phyloP scores from a whole-genome alignment of 495 filamentous ascomycete genomes.

The Lepraria neglecta region DNA sequence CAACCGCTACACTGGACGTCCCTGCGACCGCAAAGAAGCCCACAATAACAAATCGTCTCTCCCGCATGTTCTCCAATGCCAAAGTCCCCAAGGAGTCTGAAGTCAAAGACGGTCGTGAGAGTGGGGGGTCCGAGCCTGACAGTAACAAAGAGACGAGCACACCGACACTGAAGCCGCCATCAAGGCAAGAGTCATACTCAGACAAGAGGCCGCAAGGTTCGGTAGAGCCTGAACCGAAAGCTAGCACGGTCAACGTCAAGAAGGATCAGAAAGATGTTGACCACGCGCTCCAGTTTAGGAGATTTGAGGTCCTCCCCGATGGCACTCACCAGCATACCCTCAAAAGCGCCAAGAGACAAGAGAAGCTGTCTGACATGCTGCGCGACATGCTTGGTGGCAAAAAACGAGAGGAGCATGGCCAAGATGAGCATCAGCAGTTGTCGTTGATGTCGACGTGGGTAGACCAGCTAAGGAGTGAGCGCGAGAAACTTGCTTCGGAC shows the following conservation, averaged over 20 bases:
- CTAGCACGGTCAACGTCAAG: conserved; percentile 36
- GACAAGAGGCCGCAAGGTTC: conserved; percentile 38
- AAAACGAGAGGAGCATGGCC: conserved; percentile 60
- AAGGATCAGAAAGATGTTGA: conserved; percentile 43
- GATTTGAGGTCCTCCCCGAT: conserved; percentile 55
- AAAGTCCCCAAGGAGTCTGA: conserved; percentile 31
- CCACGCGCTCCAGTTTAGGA: conserved; percentile 37
- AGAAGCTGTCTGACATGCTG: conserved; percentile 90
- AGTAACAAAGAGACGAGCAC: conserved; percentile 37
- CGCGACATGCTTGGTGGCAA: conserved; percentile 71
- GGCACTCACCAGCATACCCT: conserved; percentile 81
- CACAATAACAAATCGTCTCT: conserved; percentile 52
- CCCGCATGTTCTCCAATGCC: conserved; percentile 52
- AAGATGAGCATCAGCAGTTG: conserved; percentile 69
- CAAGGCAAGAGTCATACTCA: conserved; percentile 35
- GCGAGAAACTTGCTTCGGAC: conserved; percentile 66
- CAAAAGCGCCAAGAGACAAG: conserved; percentile 80
- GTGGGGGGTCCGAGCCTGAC: conserved; percentile 38
- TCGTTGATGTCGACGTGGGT: conserved; percentile 95
- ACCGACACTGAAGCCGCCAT: conserved; percentile 29
- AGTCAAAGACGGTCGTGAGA: conserved; percentile 32
- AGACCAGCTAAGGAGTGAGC: conserved; percentile 84
- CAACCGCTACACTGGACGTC: conserved; percentile 26
- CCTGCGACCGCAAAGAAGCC: conserved; percentile 39
- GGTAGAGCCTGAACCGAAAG: conserved; percentile 40